Evolutionary conservation across 345 rosid genomes (phyloP), one percentile per base, ranked within the genome.

Genomic region (Zanthoxylum bungeanum): DNA sequence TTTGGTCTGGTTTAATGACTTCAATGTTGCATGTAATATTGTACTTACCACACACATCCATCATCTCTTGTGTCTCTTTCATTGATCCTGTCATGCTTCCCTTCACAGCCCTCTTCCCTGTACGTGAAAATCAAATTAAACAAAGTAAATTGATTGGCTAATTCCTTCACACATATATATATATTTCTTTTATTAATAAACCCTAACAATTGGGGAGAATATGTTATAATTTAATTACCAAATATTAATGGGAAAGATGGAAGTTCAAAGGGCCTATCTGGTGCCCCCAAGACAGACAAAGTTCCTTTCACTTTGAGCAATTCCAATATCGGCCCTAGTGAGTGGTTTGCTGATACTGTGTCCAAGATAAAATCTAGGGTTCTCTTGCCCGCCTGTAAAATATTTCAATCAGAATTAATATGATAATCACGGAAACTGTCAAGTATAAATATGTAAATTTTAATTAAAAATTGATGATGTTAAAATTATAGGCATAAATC

Each of bases 211-310:
- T n/a, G n/a, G n/a, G n/a, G n/a, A n/a, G n/a, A n/a, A n/a, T n/a
- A n/a, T n/a, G n/a, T n/a, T n/a, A n/a, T n/a, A n/a, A n/a, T n/a
- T n/a, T n/a, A n/a, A n/a, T 68, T 80, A 84, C 93, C 93, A 52
- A 83, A 84, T 60, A 88, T 85, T 31, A 83, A 59, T 37, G 91
- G 93, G 25, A 88, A 88, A 33, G 89, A 24, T 57, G 93, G 86
- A 53, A 83, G 80, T 1, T 83, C 85, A 6, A 86, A 19, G 1
- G 87, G 85, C 70, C 25, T 52, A 30, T 83, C 86, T 0, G 90
- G 86, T 51, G 90, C 91, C 4, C 89, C 85, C 17, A 88, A 83
- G 0, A 72, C 28, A 1, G 68, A 77, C 59, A 86, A 55, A 21
- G 89, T 85, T 40, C 91, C 88, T 3, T 85, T 76, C n/a, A 82